Evolutionary conservation across 2,329 filamentous ascomycete species (phyloP).

Genomic region (Microsporum audouinii): DNA sequence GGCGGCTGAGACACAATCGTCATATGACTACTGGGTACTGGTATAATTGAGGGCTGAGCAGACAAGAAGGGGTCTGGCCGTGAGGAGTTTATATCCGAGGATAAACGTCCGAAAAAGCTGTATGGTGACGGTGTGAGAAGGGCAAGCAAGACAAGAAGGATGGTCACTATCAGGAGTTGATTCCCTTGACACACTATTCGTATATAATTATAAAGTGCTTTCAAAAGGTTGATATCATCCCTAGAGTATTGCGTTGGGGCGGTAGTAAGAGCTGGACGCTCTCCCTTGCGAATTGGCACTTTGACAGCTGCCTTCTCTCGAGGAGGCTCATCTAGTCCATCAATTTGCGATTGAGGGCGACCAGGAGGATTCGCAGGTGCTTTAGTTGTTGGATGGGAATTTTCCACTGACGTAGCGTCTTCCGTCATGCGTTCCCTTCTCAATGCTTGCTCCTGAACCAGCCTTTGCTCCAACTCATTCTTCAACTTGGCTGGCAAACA

Average conservation of each 20-base stretch:
- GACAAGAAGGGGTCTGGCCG: not conserved
- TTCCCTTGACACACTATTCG: not conserved
- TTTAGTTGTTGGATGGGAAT: not conserved
- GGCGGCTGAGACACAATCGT: not conserved
- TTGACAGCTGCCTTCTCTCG: not conserved
- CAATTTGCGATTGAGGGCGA: constrained; percentile 11
- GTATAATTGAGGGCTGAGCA: not conserved
- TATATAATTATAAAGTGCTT: constrained; percentile 2
- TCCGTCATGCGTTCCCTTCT: constrained; percentile 10
- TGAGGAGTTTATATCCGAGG: not conserved
- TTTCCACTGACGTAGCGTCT: not conserved
- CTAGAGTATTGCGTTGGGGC: not conserved
- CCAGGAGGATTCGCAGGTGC: not conserved
- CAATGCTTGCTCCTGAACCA: constrained; percentile 31
- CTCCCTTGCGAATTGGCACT: not conserved
- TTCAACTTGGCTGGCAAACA: constrained; percentile 45
- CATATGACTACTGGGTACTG: not conserved
- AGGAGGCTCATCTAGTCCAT: constrained; percentile 12
- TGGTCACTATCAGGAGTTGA: not conserved
- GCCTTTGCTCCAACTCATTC: constrained; percentile 37
- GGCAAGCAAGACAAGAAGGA: not conserved
- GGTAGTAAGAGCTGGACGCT: not conserved
- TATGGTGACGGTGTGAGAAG: constrained; percentile 2
- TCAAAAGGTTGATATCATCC: constrained; percentile 1
- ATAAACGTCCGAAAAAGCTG: not conserved